Conservation (phyloP, 495 filamentous ascomycete species). For the Chaetomium fimeti region DNA sequence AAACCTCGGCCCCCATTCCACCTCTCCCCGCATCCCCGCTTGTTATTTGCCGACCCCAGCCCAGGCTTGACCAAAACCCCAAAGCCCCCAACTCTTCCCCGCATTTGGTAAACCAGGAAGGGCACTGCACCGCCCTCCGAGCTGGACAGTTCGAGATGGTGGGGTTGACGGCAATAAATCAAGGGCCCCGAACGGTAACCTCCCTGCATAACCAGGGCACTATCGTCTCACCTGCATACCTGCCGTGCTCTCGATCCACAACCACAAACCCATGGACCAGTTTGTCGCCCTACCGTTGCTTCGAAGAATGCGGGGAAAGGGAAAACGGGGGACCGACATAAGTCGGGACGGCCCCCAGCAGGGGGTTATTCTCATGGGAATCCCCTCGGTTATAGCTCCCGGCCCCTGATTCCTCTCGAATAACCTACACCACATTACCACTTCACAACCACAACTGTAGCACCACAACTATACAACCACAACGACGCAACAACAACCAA, state of each 20-base stretch:
- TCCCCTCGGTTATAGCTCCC: too few relatives aligned
- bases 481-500: too few relatives aligned
- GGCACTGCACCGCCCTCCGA: background rate
- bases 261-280: too few relatives aligned
- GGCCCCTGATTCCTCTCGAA: background rate
- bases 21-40: background rate
- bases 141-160: background rate
- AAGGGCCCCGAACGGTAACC: background rate
- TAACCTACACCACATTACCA: background rate
- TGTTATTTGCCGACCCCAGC: background rate
- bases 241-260: too few relatives aligned
- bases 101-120: background rate
- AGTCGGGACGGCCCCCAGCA: background rate
- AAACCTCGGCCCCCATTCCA: too few relatives aligned
- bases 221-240: background rate
- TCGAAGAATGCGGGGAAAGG: conserved; percentile 1
- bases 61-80: background rate
- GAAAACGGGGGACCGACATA: background rate
- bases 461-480: too few relatives aligned
- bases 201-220: background rate
- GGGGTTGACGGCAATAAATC: conserved; percentile 13
- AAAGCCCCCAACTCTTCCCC: background rate
- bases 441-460: too few relatives aligned
- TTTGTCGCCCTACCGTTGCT: background rate
- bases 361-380: too few relatives aligned